Conservation (phyloP, 768 basidiomycete species). For the Mycena alexandri region DNA sequence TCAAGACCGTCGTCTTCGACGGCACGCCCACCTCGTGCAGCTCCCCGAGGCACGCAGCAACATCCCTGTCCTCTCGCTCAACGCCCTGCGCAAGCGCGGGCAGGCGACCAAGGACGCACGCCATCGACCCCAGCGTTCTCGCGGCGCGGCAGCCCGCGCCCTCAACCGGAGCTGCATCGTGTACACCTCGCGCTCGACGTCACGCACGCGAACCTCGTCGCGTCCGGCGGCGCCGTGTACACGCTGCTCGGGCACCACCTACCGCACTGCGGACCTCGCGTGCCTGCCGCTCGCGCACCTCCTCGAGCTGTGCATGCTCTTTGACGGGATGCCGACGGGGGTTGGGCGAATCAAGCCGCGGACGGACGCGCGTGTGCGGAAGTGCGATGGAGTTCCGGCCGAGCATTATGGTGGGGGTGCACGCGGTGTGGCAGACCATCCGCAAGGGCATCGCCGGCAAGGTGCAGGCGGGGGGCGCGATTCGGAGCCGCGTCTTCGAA, state of each 20-base stretch:
- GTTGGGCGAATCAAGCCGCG: conserved; percentile 96
- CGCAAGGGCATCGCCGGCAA: conserved; percentile 93
- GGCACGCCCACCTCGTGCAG: conserved; percentile 75
- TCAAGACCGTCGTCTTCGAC: conserved; percentile 89
- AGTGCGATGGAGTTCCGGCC: conserved; percentile 86
- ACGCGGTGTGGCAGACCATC: conserved; percentile 97
- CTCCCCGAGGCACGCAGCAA: conserved; percentile 67
- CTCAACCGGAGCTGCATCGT: conserved; percentile 64
- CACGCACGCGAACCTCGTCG: conserved; percentile 87
- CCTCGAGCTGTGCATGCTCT: conserved; percentile 83
- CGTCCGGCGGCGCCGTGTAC: conserved; percentile 86
- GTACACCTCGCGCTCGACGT: conserved; percentile 91
- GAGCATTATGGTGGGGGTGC: conserved; percentile 94
- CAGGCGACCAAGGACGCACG: conserved; percentile 66
- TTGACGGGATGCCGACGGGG: conserved; percentile 84
- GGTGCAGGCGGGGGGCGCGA: conserved; percentile 72
- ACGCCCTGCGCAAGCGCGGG: conserved; percentile 80
- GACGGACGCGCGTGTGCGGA: conserved; percentile 92
- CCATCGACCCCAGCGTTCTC: too few species aligned
- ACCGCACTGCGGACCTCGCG: conserved; percentile 75
- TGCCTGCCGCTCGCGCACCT: conserved; percentile 97
- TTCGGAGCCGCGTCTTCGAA: conserved; percentile 86
- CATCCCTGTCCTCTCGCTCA: conserved; percentile 73
- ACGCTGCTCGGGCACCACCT: conserved; percentile 78
- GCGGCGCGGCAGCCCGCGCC: conserved; percentile 60